Base-by-base conservation (phyloP, 371 early-diverging fungal genomes). In the Apophysomyces trapeziformis region DNA sequence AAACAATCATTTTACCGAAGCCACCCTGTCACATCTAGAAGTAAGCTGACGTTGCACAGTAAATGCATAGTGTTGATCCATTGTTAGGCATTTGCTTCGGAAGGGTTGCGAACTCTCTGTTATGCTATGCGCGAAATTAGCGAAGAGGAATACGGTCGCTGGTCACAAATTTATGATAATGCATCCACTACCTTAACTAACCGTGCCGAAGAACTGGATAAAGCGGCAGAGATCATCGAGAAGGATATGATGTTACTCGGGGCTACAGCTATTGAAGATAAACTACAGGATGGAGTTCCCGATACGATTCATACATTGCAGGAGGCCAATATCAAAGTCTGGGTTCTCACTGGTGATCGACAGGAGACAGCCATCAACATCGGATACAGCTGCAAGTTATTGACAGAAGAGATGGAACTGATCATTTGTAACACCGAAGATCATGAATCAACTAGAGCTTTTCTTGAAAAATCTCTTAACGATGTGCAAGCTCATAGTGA, bases 211-310 rank as follows among this genome's bases (percentile, higher is more conserved):
- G 93, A 89, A 71, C 75, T 99, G 8, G 96, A 95, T 65, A 88
- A 89, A 68, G 96, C 93, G 14, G 96, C 96, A 0, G 99, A 97
- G 66, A 62, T 95, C 66, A 97, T 98, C 69, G 99, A 99, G 72
- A 88, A 92, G 65, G 85, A 97, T 47, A 73, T 99, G 79, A 83
- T 90, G 58, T 77, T 97, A 64, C 68, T 99, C 12, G 99, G 99
- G 6, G 96, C 98, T 4, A 98, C 99, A 0, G 99, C 99, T 4
- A 98, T 99, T 70, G 99, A 99, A 83, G 99, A 99, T 78, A 94
- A 93, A 73, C 80, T 99, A 9, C 99, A 99, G 84, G 99, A 98
- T 66, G 96, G 95, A 54, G 99, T 99, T 4, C 96, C 97, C 18
- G 95, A 97, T 67, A 97, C 99, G 0, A 96, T 99, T 63, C 89